Evolutionary conservation across 495 filamentous ascomycete species (phyloP).

Genomic region (Copromyces sp.): DNA sequence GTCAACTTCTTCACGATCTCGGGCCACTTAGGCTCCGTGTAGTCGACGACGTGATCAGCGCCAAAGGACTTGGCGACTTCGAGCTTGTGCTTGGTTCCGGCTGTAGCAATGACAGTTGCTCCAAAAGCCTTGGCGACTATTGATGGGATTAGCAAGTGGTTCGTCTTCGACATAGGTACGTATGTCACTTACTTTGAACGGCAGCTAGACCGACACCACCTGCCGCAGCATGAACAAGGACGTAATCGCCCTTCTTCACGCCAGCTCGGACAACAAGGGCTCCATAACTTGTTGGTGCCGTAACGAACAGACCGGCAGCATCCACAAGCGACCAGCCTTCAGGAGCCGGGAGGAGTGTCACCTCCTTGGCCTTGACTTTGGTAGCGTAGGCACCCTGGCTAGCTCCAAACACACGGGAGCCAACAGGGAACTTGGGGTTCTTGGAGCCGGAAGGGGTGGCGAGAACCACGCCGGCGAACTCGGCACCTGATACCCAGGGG

Average conservation of each 20-base stretch:
- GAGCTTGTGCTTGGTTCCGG: slow-evolving; percentile 66
- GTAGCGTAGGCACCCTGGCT: slow-evolving; percentile 81
- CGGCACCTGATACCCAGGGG: slow-evolving; percentile 79
- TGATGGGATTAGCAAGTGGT: not conserved
- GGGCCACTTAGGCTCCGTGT: slow-evolving; percentile 61
- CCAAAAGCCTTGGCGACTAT: slow-evolving; percentile 77
- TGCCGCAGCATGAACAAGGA: slow-evolving; percentile 86
- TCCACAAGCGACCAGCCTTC: slow-evolving; percentile 71
- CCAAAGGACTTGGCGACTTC: slow-evolving; percentile 69
- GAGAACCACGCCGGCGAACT: slow-evolving; percentile 74
- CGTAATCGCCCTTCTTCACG: slow-evolving; percentile 70
- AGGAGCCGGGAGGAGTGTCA: slow-evolving; percentile 60
- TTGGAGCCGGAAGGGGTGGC: slow-evolving; percentile 44
- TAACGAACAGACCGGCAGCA: slow-evolving; percentile 84
- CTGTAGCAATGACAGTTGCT: slow-evolving; percentile 83
- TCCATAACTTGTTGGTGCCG: slow-evolving; percentile 82
- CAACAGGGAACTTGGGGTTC: slow-evolving; percentile 49
- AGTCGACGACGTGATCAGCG: slow-evolving; percentile 76
- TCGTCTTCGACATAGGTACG: not conserved
- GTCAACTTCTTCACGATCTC: slow-evolving; percentile 66
- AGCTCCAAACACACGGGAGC: slow-evolving; percentile 79
- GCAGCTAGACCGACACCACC: slow-evolving; percentile 88
- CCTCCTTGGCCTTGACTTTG: slow-evolving; percentile 55
- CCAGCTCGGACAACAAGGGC: slow-evolving; percentile 69
- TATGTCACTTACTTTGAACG: slow-evolving; percentile 49